Percentiles rank a stretch among this genome's conserved stretches.
phyloP scores from a whole-genome alignment of 2,329 filamentous ascomycete species.

The Pyrenophora tritici-repentis region DNA sequence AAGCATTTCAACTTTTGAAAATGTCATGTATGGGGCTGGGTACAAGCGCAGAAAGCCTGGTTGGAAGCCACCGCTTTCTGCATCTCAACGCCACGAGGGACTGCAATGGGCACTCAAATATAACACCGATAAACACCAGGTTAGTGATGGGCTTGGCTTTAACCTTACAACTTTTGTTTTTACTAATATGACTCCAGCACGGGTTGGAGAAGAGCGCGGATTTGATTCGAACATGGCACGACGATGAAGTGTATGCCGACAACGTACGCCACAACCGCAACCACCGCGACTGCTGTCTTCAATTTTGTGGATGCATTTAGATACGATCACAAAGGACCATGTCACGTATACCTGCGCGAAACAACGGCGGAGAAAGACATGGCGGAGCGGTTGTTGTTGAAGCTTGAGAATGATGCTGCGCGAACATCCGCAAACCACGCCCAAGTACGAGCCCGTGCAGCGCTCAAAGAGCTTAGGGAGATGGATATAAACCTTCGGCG shows the following conservation, averaged over 20 bases:
- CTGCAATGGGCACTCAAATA: neutral
- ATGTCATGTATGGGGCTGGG: slow-evolving; percentile 9
- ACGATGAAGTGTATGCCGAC: neutral
- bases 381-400: too few species aligned
- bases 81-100: neutral
- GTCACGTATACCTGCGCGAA: neutral
- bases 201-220: neutral
- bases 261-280: neutral
- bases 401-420: too few species aligned
- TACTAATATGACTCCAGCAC: neutral
- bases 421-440: neutral
- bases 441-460: neutral
- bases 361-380: slow-evolving; percentile 1
- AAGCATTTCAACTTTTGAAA: slow-evolving; percentile 8
- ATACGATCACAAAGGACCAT: slow-evolving; percentile 9
- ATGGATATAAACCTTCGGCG: neutral
- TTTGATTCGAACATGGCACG: neutral
- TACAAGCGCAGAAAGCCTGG: neutral
- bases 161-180: neutral
- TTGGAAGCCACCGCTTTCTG: neutral
- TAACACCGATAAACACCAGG: neutral
- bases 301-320: slow-evolving; percentile 2
- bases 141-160: neutral
- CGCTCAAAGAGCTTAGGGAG: neutral
- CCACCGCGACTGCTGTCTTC: too few species aligned